These are phyloP conservation scores for Leccinum subgranulosum DNA, from an alignment of 768 basidiomycete species.

Conservation along the genomic window DNA sequence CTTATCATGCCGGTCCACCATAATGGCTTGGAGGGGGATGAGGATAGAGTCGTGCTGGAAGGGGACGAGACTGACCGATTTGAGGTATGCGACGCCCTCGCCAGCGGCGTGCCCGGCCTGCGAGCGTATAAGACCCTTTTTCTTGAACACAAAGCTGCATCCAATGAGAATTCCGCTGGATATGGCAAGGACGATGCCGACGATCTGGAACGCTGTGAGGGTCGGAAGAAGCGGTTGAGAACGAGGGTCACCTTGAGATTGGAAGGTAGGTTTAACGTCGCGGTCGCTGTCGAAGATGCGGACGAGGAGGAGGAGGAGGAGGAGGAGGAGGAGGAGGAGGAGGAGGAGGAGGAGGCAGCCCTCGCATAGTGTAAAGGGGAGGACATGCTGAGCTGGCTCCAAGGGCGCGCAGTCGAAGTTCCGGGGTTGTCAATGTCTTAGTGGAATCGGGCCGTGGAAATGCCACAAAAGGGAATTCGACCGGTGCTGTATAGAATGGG, in stretches of 20 bases:
- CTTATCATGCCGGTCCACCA: slow-evolving; percentile 96
- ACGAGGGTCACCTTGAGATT: slow-evolving; percentile 50
- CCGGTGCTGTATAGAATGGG: slow-evolving; percentile 1
- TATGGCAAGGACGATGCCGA: slow-evolving; percentile 76
- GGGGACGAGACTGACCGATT: slow-evolving; percentile 60
- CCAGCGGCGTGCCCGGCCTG: slow-evolving; percentile 78
- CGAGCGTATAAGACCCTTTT: slow-evolving; percentile 82
- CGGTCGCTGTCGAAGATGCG: slow-evolving; percentile 31
- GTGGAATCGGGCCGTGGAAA: slow-evolving; percentile 9
- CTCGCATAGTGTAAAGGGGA: slow-evolving; percentile 5
- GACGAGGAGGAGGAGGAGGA: slow-evolving; percentile 44
- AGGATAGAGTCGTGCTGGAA: slow-evolving; percentile 6
- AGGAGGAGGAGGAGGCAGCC: slow-evolving; percentile 40
- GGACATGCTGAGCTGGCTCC: not conserved
- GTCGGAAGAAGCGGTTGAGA: not conserved
- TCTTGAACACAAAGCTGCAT: slow-evolving; percentile 94
- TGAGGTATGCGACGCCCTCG: slow-evolving; percentile 92
- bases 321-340: slow-evolving; percentile 43
- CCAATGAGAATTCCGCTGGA: slow-evolving; percentile 87
- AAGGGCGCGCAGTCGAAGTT: slow-evolving; percentile 8
- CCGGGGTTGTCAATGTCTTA: slow-evolving; percentile 8
- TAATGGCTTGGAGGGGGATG: slow-evolving; percentile 47
- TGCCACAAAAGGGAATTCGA: slow-evolving; percentile 9
- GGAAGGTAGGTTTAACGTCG: slow-evolving; percentile 33
- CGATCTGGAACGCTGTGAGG: slow-evolving; percentile 44